Conservation (phyloP, 2,329 filamentous ascomycete species). For the Blastomyces gilchristii region DNA sequence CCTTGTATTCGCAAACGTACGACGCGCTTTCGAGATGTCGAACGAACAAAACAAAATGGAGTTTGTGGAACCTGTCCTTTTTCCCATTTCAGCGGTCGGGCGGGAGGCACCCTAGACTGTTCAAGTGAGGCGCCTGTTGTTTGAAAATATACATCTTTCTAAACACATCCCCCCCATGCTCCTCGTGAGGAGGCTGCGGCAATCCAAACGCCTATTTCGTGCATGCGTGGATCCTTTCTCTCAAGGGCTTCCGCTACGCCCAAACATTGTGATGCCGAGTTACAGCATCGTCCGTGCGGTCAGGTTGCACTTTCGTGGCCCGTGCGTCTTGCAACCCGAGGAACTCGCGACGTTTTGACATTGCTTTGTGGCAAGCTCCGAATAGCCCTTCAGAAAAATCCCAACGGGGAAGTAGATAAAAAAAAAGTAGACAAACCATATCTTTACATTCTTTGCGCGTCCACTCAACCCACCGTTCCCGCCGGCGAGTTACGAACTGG, state of each 20-base stretch:
- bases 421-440: background rate
- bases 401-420: background rate
- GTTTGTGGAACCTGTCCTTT: background rate
- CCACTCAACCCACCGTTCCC: slow-evolving; percentile 24
- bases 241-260: background rate
- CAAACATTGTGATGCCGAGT: no score
- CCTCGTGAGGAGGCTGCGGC: no score
- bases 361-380: background rate
- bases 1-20: background rate
- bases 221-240: background rate
- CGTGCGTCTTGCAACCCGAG: background rate
- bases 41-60: background rate
- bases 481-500: slow-evolving; percentile 12
- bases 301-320: background rate
- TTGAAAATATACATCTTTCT: background rate
- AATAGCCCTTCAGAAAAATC: background rate
- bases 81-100: background rate
- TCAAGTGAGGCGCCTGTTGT: background rate
- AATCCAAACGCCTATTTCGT: background rate
- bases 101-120: background rate
- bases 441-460: background rate
- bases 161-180: background rate
- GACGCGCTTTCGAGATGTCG: background rate
- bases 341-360: background rate
- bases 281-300: background rate